These are phyloP conservation scores for Hansenula anomala DNA, from an alignment of 1,139 yeast species.

Conservation along the genomic window DNA sequence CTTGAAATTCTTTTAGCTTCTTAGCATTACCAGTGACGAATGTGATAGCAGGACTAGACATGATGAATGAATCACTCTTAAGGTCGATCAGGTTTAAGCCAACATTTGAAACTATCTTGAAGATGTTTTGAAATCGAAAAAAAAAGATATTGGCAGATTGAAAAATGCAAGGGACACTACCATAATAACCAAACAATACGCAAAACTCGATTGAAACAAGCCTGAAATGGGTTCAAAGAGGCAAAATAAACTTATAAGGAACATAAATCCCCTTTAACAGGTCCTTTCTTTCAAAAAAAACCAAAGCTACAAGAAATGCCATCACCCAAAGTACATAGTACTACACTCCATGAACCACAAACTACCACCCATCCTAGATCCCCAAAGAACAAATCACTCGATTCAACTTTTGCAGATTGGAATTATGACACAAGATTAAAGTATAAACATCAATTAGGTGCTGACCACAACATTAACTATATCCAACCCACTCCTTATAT, in stretches of 20 bases:
- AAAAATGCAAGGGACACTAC: too few species aligned
- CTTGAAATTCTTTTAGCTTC: slow-evolving; percentile 78
- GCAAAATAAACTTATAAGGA: too few species aligned
- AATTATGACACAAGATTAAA: neutral
- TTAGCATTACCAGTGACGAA: slow-evolving; percentile 88
- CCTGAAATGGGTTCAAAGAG: too few species aligned
- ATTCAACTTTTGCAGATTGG: neutral
- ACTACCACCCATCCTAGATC: too few species aligned
- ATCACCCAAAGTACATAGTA: neutral
- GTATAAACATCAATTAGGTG: too few species aligned
- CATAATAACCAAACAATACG: too few species aligned
- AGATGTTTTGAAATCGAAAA: neutral
- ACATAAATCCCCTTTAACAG: too few species aligned
- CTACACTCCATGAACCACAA: neutral
- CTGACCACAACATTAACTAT: neutral
- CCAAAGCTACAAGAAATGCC: too few species aligned
- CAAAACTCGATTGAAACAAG: too few species aligned
- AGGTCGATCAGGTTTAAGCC: slow-evolving; percentile 11
- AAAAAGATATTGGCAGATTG: too few species aligned
- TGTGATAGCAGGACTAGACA: slow-evolving; percentile 30
- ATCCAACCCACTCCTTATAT: slow-evolving; percentile 1
- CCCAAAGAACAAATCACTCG: neutral
- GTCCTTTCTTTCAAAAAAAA: too few species aligned
- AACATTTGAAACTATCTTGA: neutral
- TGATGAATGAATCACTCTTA: neutral